These are phyloP conservation scores for Eimeria falciformis DNA, from an alignment of 169 alveolate genomes.

Conservation along the genomic window DNA sequence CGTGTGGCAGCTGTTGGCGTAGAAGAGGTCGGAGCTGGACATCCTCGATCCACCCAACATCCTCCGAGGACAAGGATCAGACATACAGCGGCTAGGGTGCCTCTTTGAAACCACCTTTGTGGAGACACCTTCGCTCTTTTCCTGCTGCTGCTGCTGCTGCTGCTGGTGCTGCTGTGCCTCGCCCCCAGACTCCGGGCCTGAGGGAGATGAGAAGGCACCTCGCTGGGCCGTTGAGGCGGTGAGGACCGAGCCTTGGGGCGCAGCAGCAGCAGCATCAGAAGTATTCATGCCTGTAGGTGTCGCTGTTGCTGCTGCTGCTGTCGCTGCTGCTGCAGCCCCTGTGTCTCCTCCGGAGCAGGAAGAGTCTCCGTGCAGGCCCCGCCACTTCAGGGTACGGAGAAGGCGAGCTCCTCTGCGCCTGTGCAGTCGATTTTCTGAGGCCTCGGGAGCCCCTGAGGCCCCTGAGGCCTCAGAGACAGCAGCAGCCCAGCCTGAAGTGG, in stretches of 20 bases:
- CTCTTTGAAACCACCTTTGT: too few relatives aligned
- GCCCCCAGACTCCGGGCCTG: background rate
- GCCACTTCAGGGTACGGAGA: conserved; percentile 52
- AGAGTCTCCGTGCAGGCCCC: conserved; percentile 1
- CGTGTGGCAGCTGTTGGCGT: too few relatives aligned
- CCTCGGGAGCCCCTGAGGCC: background rate
- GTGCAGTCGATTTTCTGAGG: background rate
- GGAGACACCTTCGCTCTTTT: background rate
- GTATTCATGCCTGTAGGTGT: background rate
- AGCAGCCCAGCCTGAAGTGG: background rate
- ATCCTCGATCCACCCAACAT: too few relatives aligned
- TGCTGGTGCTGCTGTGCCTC: conserved; percentile 32
- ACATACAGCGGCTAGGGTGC: conserved; percentile 60
- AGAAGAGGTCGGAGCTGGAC: too few relatives aligned
- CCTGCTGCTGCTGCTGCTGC: conserved; percentile 40
- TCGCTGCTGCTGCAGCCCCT: conserved; percentile 22
- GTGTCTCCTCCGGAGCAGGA: conserved; percentile 5
- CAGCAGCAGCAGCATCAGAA: background rate
- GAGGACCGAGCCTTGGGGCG: background rate
- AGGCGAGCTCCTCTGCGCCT: conserved; percentile 45
- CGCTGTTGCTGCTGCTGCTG: conserved; percentile 31
- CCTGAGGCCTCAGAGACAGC: background rate
- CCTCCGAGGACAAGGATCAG: conserved; percentile 12
- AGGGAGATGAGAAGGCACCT: too few relatives aligned
- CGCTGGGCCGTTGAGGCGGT: conserved; percentile 29